Evolutionary conservation across 1,284 basidiomycete species (phyloP).

Genomic region (Quambalaria eucalypti): DNA sequence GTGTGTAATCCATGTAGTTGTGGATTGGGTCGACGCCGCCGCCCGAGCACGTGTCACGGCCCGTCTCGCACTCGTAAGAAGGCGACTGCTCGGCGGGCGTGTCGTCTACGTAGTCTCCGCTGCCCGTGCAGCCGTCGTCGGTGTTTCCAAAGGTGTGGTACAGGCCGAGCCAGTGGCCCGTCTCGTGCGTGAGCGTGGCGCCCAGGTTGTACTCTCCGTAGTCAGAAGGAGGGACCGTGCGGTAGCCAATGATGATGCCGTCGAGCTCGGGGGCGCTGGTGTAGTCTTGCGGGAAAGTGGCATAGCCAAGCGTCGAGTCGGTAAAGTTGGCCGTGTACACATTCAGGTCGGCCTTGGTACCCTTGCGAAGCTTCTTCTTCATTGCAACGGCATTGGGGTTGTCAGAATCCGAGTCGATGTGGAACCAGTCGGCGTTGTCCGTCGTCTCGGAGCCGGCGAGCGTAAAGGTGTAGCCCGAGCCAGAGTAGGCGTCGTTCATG

Average conservation of each 20-base stretch:
- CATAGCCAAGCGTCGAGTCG: slow-evolving; percentile 44
- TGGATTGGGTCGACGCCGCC: slow-evolving; percentile 1
- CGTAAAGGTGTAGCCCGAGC: slow-evolving; percentile 51
- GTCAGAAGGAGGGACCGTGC: slow-evolving; percentile 53
- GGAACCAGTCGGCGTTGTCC: slow-evolving; percentile 55
- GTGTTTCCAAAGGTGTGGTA: slow-evolving; percentile 60
- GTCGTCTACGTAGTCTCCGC: slow-evolving; percentile 54
- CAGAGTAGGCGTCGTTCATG: slow-evolving; percentile 52
- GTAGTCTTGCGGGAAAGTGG: slow-evolving; percentile 50
- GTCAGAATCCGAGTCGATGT: slow-evolving; percentile 51
- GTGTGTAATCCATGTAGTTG: slow-evolving; percentile 22
- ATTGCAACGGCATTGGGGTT: slow-evolving; percentile 52
- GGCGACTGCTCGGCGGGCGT: slow-evolving; percentile 48
- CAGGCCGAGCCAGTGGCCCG: slow-evolving; percentile 50
- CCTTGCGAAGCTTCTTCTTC: slow-evolving; percentile 53
- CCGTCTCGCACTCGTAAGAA: slow-evolving; percentile 17
- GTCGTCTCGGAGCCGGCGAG: slow-evolving; percentile 48
- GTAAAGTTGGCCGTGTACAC: slow-evolving; percentile 52
- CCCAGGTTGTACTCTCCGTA: slow-evolving; percentile 53
- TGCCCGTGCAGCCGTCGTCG: slow-evolving; percentile 54
- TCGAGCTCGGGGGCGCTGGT: slow-evolving; percentile 49
- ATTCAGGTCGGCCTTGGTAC: slow-evolving; percentile 52
- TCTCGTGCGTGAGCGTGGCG: slow-evolving; percentile 56
- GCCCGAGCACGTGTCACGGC: slow-evolving; percentile 13
- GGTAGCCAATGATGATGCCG: slow-evolving; percentile 53